A percentile compares a stretch with the other conserved stretches of the same genome.
These are phyloP conservation scores for Cytospora piceicola DNA, from an alignment of 2,329 filamentous ascomycete genomes.

Conservation along the genomic window DNA sequence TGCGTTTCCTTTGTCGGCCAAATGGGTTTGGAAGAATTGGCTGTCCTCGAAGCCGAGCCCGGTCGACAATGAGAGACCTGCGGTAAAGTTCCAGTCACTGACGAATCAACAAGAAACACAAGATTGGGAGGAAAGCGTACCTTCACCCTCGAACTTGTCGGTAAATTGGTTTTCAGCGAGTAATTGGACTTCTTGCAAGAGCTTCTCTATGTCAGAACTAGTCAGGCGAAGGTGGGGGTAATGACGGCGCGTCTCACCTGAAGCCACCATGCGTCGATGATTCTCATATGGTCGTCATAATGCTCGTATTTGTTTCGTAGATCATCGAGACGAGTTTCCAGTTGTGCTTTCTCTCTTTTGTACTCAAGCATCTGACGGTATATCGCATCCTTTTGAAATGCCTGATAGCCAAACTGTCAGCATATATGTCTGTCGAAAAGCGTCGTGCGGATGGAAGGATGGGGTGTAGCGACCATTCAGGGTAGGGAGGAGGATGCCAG, in stretches of 20 bases:
- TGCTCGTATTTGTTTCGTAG: conserved; percentile 76
- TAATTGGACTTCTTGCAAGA: conserved; percentile 67
- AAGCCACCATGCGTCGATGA: conserved; percentile 91
- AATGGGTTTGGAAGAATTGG: conserved; percentile 78
- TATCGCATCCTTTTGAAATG: conserved; percentile 95
- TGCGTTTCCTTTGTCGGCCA: conserved; percentile 73
- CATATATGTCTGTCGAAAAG: conserved; percentile 35
- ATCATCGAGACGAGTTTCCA: conserved; percentile 81
- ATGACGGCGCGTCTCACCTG: conserved; percentile 66
- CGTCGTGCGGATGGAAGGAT: conserved; percentile 35
- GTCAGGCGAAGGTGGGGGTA: conserved; percentile 26
- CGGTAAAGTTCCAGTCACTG: conserved; percentile 38
- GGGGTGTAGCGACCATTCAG: conserved; percentile 30
- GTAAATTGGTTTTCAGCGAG: conserved; percentile 56
- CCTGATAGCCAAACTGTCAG: conserved; percentile 59
- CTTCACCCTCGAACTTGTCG: conserved; percentile 47
- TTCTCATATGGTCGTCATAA: conserved; percentile 90
- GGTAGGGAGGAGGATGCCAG: conserved; percentile 25
- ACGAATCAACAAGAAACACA: conserved; percentile 23
- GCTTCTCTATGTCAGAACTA: conserved; percentile 45
- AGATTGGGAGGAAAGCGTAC: conserved; percentile 37
- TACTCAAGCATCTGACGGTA: conserved; percentile 98
- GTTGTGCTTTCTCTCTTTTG: conserved; percentile 82
- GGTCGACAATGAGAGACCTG: conserved; percentile 61
- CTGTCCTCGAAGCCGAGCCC: conserved; percentile 65